Conservation (phyloP, 106 monocot genomes). For the Vanilla planifolia region DNA sequence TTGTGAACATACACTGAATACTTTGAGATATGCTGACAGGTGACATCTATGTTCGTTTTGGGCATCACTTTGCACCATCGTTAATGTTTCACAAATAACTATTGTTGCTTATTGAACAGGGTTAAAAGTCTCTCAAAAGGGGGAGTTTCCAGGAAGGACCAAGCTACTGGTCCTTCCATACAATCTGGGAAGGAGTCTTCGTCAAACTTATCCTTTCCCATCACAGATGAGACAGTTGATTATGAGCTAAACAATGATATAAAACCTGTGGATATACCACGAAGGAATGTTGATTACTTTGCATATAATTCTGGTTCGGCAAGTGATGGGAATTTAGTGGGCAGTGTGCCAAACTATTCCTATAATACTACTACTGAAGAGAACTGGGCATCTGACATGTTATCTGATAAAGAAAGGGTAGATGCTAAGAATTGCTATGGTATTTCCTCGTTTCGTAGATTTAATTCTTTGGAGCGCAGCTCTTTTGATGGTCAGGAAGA, state of each 20-base stretch:
- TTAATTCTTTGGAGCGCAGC: slow-evolving; percentile 25
- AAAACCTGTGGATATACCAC: slow-evolving; percentile 13
- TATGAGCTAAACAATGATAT: slow-evolving; percentile 30
- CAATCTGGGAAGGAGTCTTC: slow-evolving; percentile 38
- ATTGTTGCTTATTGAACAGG: slow-evolving; percentile 13
- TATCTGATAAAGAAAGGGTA: slow-evolving; percentile 26
- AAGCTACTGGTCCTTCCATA: slow-evolving; percentile 12
- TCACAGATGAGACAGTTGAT: slow-evolving; percentile 22
- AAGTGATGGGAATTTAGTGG: slow-evolving; percentile 23
- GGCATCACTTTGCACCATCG: background rate
- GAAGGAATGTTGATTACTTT: slow-evolving; percentile 25
- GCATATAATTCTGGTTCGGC: slow-evolving; percentile 25
- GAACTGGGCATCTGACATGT: slow-evolving; percentile 22
- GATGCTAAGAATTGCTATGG: slow-evolving; percentile 20
- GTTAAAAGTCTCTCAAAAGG: slow-evolving; percentile 70
- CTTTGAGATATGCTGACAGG: slow-evolving; percentile 97
- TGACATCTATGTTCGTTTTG: slow-evolving; percentile 9
- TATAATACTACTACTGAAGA: slow-evolving; percentile 48
- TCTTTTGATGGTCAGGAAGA: slow-evolving; percentile 46
- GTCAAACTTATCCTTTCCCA: slow-evolving; percentile 26
- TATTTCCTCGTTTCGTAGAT: slow-evolving; percentile 16
- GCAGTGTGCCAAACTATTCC: slow-evolving; percentile 10
- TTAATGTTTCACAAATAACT: background rate
- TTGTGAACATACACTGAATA: slow-evolving; percentile 92
- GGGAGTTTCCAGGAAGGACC: slow-evolving; percentile 59